phyloP scores from a whole-genome alignment of 805 yeast genomes.

The Candida adriatica region DNA sequence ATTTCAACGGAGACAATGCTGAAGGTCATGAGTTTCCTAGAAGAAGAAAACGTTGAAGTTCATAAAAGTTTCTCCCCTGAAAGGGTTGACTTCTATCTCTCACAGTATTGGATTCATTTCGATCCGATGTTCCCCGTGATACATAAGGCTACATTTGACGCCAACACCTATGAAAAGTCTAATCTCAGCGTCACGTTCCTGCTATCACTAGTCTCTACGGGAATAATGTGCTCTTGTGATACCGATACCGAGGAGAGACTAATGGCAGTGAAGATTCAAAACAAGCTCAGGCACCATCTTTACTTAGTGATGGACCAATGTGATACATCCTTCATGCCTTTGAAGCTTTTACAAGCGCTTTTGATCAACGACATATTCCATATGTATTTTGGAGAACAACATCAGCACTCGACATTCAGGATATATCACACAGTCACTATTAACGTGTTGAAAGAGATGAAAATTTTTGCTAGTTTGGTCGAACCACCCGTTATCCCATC shows the following conservation, averaged over 20 bases:
- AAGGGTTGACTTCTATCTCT: conserved; percentile 17
- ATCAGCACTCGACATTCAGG: conserved; percentile 13
- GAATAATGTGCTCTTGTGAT: conserved; percentile 17
- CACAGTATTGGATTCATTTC: conserved; percentile 30
- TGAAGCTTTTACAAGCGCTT: conserved; percentile 22
- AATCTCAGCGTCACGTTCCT: conserved; percentile 9
- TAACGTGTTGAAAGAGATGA: conserved; percentile 17
- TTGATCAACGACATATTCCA: conserved; percentile 22
- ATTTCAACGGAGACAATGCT: conserved; percentile 3
- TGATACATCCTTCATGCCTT: conserved; percentile 11
- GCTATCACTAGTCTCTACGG: conserved; percentile 11
- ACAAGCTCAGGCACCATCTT: conserved; percentile 12
- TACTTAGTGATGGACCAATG: conserved; percentile 10
- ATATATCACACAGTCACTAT: conserved; percentile 21
- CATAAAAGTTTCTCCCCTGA: conserved; percentile 2
- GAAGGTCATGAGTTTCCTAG: conserved; percentile 1
- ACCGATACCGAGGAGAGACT: conserved; percentile 6
- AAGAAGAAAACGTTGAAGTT: conserved; percentile 1
- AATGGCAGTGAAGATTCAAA: conserved; percentile 18
- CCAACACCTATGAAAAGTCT: conserved; percentile 3
- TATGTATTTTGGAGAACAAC: conserved; percentile 20
- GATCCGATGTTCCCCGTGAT: conserved; percentile 33
- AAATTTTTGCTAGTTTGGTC: conserved; percentile 8
- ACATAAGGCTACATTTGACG: conserved; percentile 29
- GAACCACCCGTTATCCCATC: conserved; percentile 10